Base-by-base conservation (phyloP, 2,329 filamentous ascomycete species). In the Aaosphaeria arxii region DNA sequence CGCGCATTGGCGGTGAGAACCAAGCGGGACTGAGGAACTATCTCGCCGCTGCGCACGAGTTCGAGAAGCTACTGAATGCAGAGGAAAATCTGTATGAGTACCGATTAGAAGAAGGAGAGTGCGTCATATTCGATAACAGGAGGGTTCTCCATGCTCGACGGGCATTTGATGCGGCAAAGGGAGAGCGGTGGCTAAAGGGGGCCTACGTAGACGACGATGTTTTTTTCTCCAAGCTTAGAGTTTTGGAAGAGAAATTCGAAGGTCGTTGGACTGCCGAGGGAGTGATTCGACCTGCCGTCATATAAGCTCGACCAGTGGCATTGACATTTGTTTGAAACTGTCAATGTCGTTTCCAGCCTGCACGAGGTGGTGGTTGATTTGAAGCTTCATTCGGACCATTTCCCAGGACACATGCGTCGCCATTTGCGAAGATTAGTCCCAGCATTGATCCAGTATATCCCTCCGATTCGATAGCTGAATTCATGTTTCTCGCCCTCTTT, bases 81-180 rank as follows among this genome's bases (percentile, higher is more conserved):
- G 71, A 77, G 0, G 64, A 74, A 4, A 81, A 81, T 50, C 70
- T 90, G 45, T 87, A 86, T 62, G 79, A 92, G 74, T 77, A 86
- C 49, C 86, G 86, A 69, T 75, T 96, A 69, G 75, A 83, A 46
- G 84, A 88, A 4, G 94, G 92, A 3, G 88, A 96, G 62, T 95
- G 90, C 64, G 91, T 91, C 9, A 79, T 99, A n/a, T 97, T 99
- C 64, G 87, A 95, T 66, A 97, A 97, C 64, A 74, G 84, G 50
- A 79, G 92, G 13, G 78, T 95, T n/a, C 70, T 95, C 63, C 94
- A 97, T 74, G 92, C 91, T 0, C 78, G 94, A 4, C 80, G 77
- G 11, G 82, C 84, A 30, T 97, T 97, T 69, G 84, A 92, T 64
- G 71, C 77, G 0, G 72, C 72, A 0, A 77, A 78, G 5, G 88